These are phyloP conservation scores for Omphalea diandra DNA, from an alignment of 441 rosid genomes.

Conservation along the genomic window DNA sequence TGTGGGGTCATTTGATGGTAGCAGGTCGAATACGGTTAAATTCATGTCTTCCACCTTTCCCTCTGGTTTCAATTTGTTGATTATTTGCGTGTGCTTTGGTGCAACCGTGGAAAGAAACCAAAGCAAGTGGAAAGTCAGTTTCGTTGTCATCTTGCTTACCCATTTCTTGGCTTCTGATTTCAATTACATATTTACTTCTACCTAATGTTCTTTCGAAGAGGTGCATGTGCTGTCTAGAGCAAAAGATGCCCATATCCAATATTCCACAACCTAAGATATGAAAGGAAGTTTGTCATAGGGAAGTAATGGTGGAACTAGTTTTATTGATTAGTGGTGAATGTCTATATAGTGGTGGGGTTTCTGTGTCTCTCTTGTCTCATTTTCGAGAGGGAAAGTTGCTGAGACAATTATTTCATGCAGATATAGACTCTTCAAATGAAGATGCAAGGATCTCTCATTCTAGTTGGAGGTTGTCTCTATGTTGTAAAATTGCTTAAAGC, in stretches of 20 bases:
- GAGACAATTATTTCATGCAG: neutral
- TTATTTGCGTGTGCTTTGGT: neutral
- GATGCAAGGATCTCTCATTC: constrained; percentile 5
- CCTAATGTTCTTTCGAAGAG: neutral
- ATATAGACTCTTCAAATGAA: neutral
- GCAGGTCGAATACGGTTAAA: constrained; percentile 1
- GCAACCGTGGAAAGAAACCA: neutral
- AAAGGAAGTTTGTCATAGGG: neutral
- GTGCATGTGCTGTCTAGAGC: neutral
- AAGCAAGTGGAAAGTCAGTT: neutral
- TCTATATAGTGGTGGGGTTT: constrained; percentile 11
- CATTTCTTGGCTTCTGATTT: neutral
- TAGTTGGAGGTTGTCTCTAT: constrained; percentile 18
- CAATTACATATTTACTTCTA: neutral
- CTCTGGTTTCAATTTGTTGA: neutral
- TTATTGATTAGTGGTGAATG: neutral
- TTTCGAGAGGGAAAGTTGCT: constrained; percentile 3
- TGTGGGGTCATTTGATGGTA: constrained; percentile 15
- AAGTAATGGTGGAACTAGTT: neutral
- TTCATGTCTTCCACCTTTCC: constrained; percentile 11
- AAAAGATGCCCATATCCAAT: neutral
- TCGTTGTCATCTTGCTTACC: neutral
- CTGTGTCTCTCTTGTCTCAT: neutral
- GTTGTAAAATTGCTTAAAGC: neutral
- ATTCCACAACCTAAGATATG: neutral